A percentile compares a stretch with the other conserved stretches of the same genome.
Conservation (phyloP, 2,329 filamentous ascomycete species). For the Neoarthrinium moseri region DNA sequence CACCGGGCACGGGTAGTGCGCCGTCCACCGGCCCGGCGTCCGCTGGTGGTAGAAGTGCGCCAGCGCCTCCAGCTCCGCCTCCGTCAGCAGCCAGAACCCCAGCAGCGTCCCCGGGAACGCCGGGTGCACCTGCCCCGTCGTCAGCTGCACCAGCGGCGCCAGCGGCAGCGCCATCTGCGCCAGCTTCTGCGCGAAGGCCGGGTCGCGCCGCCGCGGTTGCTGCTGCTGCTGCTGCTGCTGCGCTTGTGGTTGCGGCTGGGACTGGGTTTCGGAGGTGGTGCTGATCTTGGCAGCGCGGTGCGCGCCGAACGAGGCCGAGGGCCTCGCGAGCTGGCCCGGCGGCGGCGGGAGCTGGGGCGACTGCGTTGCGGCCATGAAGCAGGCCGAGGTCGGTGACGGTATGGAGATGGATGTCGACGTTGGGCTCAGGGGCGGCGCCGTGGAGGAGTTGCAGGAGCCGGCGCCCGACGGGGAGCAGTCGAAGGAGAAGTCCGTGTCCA, state of each 20-base stretch:
- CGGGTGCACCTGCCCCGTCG: slow-evolving; percentile 61
- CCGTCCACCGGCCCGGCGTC: slow-evolving; percentile 51
- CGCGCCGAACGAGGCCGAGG: not conserved
- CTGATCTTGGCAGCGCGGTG: not conserved
- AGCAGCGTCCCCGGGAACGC: slow-evolving; percentile 66
- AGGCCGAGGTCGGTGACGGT: not conserved
- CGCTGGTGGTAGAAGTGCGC: slow-evolving; percentile 74
- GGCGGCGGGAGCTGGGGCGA: not conserved
- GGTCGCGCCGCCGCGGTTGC: slow-evolving; percentile 34
- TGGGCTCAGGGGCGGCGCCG: not conserved
- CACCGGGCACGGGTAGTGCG: slow-evolving; percentile 68
- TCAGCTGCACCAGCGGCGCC: slow-evolving; percentile 64
- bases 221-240: slow-evolving; percentile 24
- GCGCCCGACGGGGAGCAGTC: slow-evolving; percentile 13
- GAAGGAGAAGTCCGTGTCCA: slow-evolving; percentile 6
- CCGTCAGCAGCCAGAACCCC: slow-evolving; percentile 72
- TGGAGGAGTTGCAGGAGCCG: slow-evolving; percentile 16
- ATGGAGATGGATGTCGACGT: not conserved
- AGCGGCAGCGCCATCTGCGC: slow-evolving; percentile 64
- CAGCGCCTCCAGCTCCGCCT: slow-evolving; percentile 66
- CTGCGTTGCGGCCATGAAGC: not conserved
- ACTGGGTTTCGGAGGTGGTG: not conserved
- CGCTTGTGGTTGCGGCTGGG: not conserved
- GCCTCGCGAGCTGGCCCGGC: not conserved
- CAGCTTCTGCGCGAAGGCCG: slow-evolving; percentile 60